Evolutionary conservation across 2,329 filamentous ascomycete genomes (phyloP), one percentile per base, ranked within the genome.

Genomic region (Nectriaceae sp.): DNA sequence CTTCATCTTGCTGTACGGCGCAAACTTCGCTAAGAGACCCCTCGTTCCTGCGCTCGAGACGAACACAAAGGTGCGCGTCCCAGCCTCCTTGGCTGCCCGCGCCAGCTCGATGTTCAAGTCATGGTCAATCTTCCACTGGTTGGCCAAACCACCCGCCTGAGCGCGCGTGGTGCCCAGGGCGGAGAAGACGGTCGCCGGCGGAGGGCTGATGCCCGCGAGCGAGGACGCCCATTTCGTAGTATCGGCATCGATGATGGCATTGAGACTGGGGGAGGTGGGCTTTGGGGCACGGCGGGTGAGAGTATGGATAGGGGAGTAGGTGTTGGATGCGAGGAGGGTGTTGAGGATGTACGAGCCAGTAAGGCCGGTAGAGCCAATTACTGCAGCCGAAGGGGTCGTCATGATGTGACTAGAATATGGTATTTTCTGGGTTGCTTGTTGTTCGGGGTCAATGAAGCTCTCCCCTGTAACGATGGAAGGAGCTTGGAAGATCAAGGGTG

Each of bases 111-210:
- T 69, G 70, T 96, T 96, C 38, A 96, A 76, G 64, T 94, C 90
- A 65, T 91, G 83, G 72, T 97, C 93, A 55, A 97, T 89, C 65
- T 89, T 88, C 73, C 90, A 88, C 72, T 97, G 93, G 53, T 85
- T 84, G 21, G 84, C 86, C 56, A 96, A 73, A 48, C 87, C 78
- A 52, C 92, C 92, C 1, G 90, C 91, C 11, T 78, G 77, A 0
- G 76, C 87, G 41, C 84, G 82, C 0, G 92, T 97, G 3, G 90
- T 96, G 49, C 87, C 93, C 1, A 97, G 79, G 2, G 83, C 83
- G 2, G 88, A 91, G 72, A 93, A 84, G 72, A 94, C 85, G 55
- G 88, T 74, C 1, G 75, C 66, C 0, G 88, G 84, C 0, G 75
- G 53, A 1, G 85, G 80, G 0, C 72, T 64, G 39, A 88, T 70